Conservation (phyloP, 2,329 filamentous ascomycete genomes). For the Apiospora rasikravindrae region DNA sequence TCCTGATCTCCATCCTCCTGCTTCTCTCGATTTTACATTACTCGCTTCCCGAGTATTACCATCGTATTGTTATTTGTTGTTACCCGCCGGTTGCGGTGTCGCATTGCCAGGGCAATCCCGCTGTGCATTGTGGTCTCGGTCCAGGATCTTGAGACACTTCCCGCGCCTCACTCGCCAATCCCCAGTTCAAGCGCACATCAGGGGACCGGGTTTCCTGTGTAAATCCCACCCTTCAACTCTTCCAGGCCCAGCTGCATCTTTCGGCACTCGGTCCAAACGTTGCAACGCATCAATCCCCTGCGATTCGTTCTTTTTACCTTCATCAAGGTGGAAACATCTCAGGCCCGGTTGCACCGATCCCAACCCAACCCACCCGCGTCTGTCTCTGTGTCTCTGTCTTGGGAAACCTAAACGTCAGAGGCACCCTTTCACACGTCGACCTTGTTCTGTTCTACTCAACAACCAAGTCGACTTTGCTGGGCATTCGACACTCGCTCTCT, state of each 20-base stretch:
- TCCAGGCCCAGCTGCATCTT: slow-evolving; percentile 1
- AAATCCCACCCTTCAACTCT: not conserved
- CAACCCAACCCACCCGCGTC: slow-evolving; percentile 9
- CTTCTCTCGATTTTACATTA: not conserved
- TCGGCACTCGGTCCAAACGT: slow-evolving; percentile 14
- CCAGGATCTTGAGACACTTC: slow-evolving; percentile 17
- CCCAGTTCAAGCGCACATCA: not conserved
- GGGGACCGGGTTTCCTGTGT: slow-evolving; percentile 3
- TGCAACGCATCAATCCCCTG: not conserved
- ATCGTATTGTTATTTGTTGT: not conserved
- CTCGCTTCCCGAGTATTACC: not conserved
- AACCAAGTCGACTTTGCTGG: slow-evolving; percentile 11
- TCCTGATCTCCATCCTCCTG: not conserved
- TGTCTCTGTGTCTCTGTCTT: not conserved
- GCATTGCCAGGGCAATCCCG: slow-evolving; percentile 14
- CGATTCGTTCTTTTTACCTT: not conserved
- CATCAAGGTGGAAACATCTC: not conserved
- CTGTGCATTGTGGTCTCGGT: slow-evolving; percentile 9
- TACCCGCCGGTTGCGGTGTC: not conserved
- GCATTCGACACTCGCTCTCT: not conserved
- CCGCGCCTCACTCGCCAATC: slow-evolving; percentile 8
- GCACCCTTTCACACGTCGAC: not conserved
- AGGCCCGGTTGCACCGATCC: not conserved
- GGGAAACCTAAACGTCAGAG: not conserved
- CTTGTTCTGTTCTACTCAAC: not conserved